Percentiles rank a stretch among this genome's conserved stretches.
Evolutionary conservation across 768 basidiomycete species (phyloP).

Genomic region (Gymnopilus junonius): DNA sequence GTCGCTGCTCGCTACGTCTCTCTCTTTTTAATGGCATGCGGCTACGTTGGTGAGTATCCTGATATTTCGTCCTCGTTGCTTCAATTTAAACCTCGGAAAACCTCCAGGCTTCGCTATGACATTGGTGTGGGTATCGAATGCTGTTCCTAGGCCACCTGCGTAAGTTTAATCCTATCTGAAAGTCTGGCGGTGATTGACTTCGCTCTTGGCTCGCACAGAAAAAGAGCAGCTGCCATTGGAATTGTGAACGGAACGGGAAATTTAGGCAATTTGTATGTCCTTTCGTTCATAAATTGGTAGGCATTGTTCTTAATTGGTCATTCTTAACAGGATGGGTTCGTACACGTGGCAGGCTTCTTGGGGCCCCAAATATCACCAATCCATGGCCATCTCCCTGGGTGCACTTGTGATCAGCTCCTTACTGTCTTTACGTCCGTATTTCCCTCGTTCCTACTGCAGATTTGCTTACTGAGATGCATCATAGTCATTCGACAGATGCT

Average conservation of each 20-base stretch:
- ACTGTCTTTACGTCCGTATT: conserved; percentile 34
- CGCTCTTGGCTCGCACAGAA: conserved; percentile 29
- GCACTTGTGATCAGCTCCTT: conserved; percentile 38
- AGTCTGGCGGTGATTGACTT: not conserved
- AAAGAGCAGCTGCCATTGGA: conserved; percentile 60
- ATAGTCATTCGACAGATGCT: conserved; percentile 50
- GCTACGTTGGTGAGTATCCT: conserved; percentile 35
- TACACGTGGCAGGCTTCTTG: conserved; percentile 66
- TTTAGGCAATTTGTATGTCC: conserved; percentile 59
- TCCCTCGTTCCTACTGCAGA: not conserved
- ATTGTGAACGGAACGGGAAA: conserved; percentile 64
- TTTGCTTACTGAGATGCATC: not conserved
- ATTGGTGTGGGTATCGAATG: conserved; percentile 66
- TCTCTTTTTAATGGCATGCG: conserved; percentile 66
- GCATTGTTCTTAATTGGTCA: not conserved
- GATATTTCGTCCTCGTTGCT: not conserved
- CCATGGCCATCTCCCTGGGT: conserved; percentile 54
- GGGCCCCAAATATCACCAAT: conserved; percentile 65
- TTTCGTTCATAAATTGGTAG: not conserved
- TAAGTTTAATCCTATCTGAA: conserved; percentile 3
- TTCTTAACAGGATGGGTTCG: conserved; percentile 52
- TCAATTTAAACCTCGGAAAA: not conserved
- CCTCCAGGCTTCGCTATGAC: conserved; percentile 46
- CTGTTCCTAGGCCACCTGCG: conserved; percentile 59
- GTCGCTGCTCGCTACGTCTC: conserved; percentile 62